Evolutionary conservation across 495 filamentous ascomycete genomes (phyloP).

Genomic region (Aspergillus carlsbadensis): DNA sequence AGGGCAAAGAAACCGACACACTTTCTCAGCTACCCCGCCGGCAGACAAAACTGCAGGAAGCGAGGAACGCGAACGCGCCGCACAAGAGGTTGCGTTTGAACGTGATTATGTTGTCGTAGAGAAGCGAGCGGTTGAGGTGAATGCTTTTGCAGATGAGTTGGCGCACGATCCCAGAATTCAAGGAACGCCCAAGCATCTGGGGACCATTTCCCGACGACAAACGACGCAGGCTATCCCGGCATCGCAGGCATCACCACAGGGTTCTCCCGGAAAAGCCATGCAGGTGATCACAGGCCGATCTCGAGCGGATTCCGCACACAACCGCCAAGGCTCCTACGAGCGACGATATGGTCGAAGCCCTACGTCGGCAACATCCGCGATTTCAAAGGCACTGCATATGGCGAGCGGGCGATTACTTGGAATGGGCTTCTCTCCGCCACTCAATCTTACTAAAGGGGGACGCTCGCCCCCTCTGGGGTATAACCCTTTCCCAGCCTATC

Average conservation of each 20-base stretch:
- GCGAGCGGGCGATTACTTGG: slow-evolving; percentile 84
- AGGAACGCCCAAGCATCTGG: slow-evolving; percentile 38
- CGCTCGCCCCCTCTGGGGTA: slow-evolving; percentile 76
- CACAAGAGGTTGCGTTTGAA: slow-evolving; percentile 85
- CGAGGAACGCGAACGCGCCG: slow-evolving; percentile 71
- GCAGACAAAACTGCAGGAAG: slow-evolving; percentile 43
- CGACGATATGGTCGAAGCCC: slow-evolving; percentile 73
- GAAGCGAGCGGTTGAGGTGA: slow-evolving; percentile 91
- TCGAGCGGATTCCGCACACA: slow-evolving; percentile 63
- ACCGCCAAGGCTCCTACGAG: slow-evolving; percentile 73
- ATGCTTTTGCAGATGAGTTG: slow-evolving; percentile 94
- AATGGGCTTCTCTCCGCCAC: slow-evolving; percentile 67
- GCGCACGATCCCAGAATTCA: slow-evolving; percentile 69
- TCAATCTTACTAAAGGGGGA: slow-evolving; percentile 63
- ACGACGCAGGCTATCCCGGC: slow-evolving; percentile 60
- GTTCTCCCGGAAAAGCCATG: slow-evolving; percentile 57
- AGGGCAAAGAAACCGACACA: slow-evolving; percentile 49
- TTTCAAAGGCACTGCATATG: slow-evolving; percentile 92
- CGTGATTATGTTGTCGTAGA: slow-evolving; percentile 95
- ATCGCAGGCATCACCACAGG: slow-evolving; percentile 27
- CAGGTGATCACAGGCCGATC: slow-evolving; percentile 64
- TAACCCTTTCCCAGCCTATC: slow-evolving; percentile 81
- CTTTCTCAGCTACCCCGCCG: slow-evolving; percentile 45
- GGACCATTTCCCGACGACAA: slow-evolving; percentile 64
- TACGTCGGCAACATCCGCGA: slow-evolving; percentile 78